Evolutionary conservation across 2,329 filamentous ascomycete species (phyloP), one percentile per base, ranked within the genome.

Genomic region (Penicillium sp.): DNA sequence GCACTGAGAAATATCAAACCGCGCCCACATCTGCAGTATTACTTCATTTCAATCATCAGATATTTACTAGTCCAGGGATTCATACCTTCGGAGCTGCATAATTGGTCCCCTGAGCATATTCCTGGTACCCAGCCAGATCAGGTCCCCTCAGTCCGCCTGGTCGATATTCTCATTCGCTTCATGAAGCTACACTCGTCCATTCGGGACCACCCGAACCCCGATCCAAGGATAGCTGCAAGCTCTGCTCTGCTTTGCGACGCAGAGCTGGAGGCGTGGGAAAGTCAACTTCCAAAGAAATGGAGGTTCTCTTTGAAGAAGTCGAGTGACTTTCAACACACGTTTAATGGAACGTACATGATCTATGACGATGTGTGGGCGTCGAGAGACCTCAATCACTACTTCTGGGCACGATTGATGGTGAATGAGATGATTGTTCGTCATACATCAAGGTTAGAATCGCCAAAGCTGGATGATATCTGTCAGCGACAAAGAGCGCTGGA

Each of bases 281-380:
- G 45, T 2, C 44, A 35, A 15, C 62, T 73, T 19, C 65, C 68
- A 8, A 30, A 60, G 9, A 50, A 61, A 17, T 72, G 65, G 64
- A 26, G 44, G 1, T 68, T 65, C 45, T 49, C 47, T 22, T 35
- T 63, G 9, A 42, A 64, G 51, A 42, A 65, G 19, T 67, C 63
- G 12, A 47, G 56, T 19, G 49, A 68, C n/a, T 24, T 38, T 26
- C 35, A 61, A 4, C 19, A 60, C 22, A 65, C 64, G 9, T 72
- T 70, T 33, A 55, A 66, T 26, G 70, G 70, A 3, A 60, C 61
- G 38, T 68, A 67, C 28, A 64, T 72, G 33, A 24, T 67, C n/a
- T 70, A 71, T 57, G 57, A 67, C 35, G 62, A 70, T 35, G 24
- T 60, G 8, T 73, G 71, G 71, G 59, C 63, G 10, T 58, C 66